These are phyloP conservation scores for Salix brachista DNA, from an alignment of 345 rosid genomes.

Conservation along the genomic window DNA sequence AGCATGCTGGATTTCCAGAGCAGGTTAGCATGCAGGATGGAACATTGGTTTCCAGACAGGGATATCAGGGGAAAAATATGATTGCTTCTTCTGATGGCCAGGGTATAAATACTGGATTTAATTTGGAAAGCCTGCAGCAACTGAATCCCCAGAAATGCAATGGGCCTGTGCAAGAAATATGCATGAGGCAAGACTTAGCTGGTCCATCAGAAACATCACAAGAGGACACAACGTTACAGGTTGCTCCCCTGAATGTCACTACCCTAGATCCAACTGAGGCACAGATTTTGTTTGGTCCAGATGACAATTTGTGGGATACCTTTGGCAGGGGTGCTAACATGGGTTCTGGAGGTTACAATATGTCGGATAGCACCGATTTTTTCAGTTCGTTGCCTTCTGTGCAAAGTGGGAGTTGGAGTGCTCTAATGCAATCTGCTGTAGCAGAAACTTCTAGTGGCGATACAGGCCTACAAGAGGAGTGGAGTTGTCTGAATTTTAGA, in stretches of 20 bases:
- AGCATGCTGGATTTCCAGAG: conserved; percentile 40
- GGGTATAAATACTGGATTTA: conserved; percentile 38
- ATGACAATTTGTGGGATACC: conserved; percentile 77
- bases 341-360: conserved; percentile 43
- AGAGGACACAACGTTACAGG: conserved; percentile 36
- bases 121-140: conserved; percentile 42
- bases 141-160: conserved; percentile 38
- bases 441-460: conserved; percentile 75
- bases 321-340: conserved; percentile 50
- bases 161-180: conserved; percentile 35
- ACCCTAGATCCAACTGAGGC: conserved; percentile 88
- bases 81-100: conserved; percentile 35
- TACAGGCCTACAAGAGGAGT: conserved; percentile 51
- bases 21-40: conserved; percentile 45
- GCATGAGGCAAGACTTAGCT: conserved; percentile 35
- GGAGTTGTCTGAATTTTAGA: conserved; percentile 42
- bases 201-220: conserved; percentile 39
- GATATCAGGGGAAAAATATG: conserved; percentile 38
- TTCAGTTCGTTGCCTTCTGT: conserved; percentile 56
- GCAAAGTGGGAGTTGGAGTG: conserved; percentile 99
- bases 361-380: conserved; percentile 42
- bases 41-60: conserved; percentile 44
- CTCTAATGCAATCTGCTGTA: conserved; percentile 98
- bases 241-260: conserved; percentile 46
- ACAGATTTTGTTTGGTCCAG: conserved; percentile 83